A percentile compares a stretch with the other conserved stretches of the same genome.
phyloP scores from a whole-genome alignment of 2,329 filamentous ascomycete genomes.

The Beauveria australis region DNA sequence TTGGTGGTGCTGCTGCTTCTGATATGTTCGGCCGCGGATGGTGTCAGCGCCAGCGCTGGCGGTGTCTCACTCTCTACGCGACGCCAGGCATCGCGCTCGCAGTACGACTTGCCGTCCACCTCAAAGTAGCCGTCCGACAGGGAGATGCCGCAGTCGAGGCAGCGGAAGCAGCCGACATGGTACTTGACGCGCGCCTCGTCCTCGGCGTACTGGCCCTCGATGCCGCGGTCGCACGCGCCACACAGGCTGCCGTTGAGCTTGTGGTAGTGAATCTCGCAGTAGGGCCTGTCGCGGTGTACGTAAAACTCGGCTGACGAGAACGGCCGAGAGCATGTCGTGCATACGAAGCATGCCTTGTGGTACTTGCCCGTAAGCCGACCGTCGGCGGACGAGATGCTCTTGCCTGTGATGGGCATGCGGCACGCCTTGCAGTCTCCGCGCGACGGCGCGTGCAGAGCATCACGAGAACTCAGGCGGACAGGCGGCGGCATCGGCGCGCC shows the following conservation, averaged over 20 bases:
- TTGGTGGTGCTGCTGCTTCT: neutral
- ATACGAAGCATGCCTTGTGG: slow-evolving; percentile 92
- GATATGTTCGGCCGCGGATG: neutral
- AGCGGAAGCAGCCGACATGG: slow-evolving; percentile 81
- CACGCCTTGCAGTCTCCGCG: slow-evolving; percentile 82
- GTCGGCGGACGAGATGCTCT: slow-evolving; percentile 89
- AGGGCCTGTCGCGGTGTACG: slow-evolving; percentile 77
- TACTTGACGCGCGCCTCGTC: slow-evolving; percentile 72
- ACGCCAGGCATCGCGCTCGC: slow-evolving; percentile 74
- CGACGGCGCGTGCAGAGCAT: slow-evolving; percentile 33
- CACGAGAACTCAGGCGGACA: slow-evolving; percentile 29
- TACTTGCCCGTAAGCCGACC: slow-evolving; percentile 87
- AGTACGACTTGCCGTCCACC: slow-evolving; percentile 70
- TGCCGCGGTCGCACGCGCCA: slow-evolving; percentile 68
- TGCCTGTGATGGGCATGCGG: slow-evolving; percentile 68
- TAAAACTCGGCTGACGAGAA: slow-evolving; percentile 91
- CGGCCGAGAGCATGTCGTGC: slow-evolving; percentile 69
- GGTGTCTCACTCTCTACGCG: slow-evolving; percentile 29
- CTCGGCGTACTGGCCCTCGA: slow-evolving; percentile 89
- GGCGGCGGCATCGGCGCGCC: slow-evolving; percentile 15
- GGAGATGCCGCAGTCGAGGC: slow-evolving; percentile 65
- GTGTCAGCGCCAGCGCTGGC: neutral
- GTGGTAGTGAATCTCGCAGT: slow-evolving; percentile 90
- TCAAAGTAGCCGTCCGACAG: slow-evolving; percentile 87
- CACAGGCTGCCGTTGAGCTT: slow-evolving; percentile 83